phyloP scores from a whole-genome alignment of 164 flowering plant species.

The Amborella trichopoda region DNA sequence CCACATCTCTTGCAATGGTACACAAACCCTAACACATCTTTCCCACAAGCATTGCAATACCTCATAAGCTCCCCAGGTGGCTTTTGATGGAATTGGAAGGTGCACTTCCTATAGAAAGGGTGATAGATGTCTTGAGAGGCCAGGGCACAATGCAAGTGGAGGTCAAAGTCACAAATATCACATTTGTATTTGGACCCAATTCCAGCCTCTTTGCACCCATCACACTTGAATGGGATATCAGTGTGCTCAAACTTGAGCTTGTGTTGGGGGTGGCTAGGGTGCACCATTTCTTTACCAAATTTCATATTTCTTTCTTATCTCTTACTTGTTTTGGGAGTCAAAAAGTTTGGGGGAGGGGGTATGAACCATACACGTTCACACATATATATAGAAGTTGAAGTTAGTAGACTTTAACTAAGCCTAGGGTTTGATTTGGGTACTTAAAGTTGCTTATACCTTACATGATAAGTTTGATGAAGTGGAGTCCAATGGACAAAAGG shows the following conservation, averaged over 20 bases:
- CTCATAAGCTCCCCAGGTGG: constrained; percentile 58
- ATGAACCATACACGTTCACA: not conserved
- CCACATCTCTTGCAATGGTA: constrained; percentile 83
- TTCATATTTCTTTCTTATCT: not conserved
- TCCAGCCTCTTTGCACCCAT: constrained; percentile 93
- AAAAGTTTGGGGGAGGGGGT: not conserved
- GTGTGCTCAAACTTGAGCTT: constrained; percentile 44
- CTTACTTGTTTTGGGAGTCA: not conserved
- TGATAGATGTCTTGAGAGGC: constrained; percentile 46
- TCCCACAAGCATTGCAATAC: constrained; percentile 80
- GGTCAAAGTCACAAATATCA: constrained; percentile 49
- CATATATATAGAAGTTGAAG: not conserved
- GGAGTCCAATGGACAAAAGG: too few relatives aligned
- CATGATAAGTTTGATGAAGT: too few relatives aligned
- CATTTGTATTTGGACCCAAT: constrained; percentile 82
- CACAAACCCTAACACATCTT: constrained; percentile 60
- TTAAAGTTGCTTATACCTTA: too few relatives aligned
- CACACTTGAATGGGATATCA: constrained; percentile 72
- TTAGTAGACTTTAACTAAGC: not conserved
- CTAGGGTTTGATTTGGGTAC: too few relatives aligned
- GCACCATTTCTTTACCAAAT: constrained; percentile 36
- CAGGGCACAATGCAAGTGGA: constrained; percentile 69
- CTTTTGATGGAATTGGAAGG: constrained; percentile 48
- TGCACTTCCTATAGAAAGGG: constrained; percentile 73
- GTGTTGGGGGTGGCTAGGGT: constrained; percentile 82